Base-by-base conservation (phyloP, 805 yeast species). In the Zygoascus biomembranicola region DNA sequence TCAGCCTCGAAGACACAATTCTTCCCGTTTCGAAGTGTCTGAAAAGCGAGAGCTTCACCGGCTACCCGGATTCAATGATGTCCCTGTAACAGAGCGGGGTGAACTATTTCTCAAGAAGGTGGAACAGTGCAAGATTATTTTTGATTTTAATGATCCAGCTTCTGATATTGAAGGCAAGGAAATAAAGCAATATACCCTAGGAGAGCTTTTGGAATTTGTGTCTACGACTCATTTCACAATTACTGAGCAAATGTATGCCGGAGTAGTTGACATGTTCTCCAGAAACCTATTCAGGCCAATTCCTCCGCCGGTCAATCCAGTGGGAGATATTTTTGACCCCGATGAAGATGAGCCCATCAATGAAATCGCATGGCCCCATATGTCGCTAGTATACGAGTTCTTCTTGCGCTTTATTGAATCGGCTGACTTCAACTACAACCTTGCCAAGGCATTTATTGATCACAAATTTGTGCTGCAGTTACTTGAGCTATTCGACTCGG, bases 341-440 rank as follows among this genome's bases (percentile, higher is more conserved):
- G 99, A 94, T 71, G 99, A 94, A 71, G 99, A 94, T 73, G 99
- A 94, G 70, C 98, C 98, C 2, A 95, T 94, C 41, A 82, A 83
- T 62, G 98, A 94, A 68, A 80, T 92, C 58, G 90, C 97, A 9
- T 94, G 99, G 99, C 96, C 98, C 11, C 99, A 94, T 68, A 94
- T 94, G 98, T 95, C 89, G 70, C 79, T 90, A 44, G 95, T 90
- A 32, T 94, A 94, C 72, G 98, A 94, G 69, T 89, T 94, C 64
- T 92, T 94, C 67, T 73, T 94, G 56, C 76, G 96, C 63, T 92
- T 94, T 70, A 84, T 94, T 52, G 98, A 94, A 71, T 83, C 92
- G 59, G 95, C 96, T 1, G 97, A 90, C 70, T 92, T 94, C 69
- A 87, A 88, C 66, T 96, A 90, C 66, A 89, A 89, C 52, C 75